Conservation (phyloP, 768 basidiomycete species). For the Gautieria morchelliformis region DNA sequence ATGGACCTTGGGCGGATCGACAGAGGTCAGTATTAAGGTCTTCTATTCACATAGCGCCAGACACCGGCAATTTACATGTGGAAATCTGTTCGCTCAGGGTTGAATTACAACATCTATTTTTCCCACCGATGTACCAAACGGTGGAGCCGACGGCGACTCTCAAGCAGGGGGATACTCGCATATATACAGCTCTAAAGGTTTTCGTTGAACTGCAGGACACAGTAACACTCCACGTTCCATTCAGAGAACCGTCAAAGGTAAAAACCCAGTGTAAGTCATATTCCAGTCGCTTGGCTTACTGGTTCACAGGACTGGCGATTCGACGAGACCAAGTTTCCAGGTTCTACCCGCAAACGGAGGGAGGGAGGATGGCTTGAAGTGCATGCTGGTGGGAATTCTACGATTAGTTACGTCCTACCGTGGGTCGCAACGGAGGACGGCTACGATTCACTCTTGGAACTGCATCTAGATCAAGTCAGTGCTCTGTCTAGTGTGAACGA, state of each 20-base stretch:
- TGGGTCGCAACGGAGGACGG: slow-evolving; percentile 67
- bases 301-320: slow-evolving; percentile 77
- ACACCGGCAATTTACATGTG: not conserved
- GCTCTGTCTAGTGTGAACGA: slow-evolving; percentile 85
- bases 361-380: slow-evolving; percentile 68
- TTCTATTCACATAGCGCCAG: not conserved
- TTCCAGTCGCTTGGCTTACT: not conserved
- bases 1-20: slow-evolving; percentile 96
- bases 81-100: slow-evolving; percentile 31
- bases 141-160: slow-evolving; percentile 44
- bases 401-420: slow-evolving; percentile 76
- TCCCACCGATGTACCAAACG: slow-evolving; percentile 71
- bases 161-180: slow-evolving; percentile 69
- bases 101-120: slow-evolving; percentile 73
- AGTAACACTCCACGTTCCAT: slow-evolving; percentile 76
- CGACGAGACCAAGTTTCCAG: slow-evolving; percentile 48
- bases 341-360: slow-evolving; percentile 38
- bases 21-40: slow-evolving; percentile 48
- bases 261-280: not conserved
- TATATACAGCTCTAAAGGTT: slow-evolving; percentile 74
- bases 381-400: slow-evolving; percentile 69
- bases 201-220: slow-evolving; percentile 74
- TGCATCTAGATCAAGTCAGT: slow-evolving; percentile 71
- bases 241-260: slow-evolving; percentile 86
- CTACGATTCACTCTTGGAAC: slow-evolving; percentile 70